These are phyloP conservation scores for Phytophthora kernoviae DNA, from an alignment of 352 stramenopile genomes.

Conservation along the genomic window DNA sequence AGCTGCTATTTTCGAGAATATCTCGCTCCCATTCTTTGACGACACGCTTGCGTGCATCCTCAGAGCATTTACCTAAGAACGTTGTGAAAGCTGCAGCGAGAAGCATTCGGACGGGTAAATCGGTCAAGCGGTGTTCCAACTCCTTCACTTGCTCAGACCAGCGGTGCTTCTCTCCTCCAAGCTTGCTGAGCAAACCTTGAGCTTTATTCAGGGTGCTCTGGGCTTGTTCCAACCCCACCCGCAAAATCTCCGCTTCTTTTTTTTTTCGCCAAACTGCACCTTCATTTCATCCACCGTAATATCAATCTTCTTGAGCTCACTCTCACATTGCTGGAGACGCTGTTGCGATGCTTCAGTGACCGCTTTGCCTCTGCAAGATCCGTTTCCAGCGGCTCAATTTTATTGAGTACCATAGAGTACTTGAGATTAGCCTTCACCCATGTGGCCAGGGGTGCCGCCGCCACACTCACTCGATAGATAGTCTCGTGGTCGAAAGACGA, in stretches of 20 bases:
- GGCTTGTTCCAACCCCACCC: slow-evolving; percentile 84
- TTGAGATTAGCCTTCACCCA: slow-evolving; percentile 97
- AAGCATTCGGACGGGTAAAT: slow-evolving; percentile 91
- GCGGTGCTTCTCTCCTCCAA: slow-evolving; percentile 91
- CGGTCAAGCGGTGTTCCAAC: slow-evolving; percentile 72
- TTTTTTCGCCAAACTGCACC: slow-evolving; percentile 92
- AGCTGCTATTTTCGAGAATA: slow-evolving; percentile 49
- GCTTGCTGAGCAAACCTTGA: slow-evolving; percentile 88
- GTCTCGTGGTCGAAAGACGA: slow-evolving; percentile 94
- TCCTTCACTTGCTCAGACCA: slow-evolving; percentile 92
- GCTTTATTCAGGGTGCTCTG: slow-evolving; percentile 93
- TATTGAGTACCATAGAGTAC: slow-evolving; percentile 96
- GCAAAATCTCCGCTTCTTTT: slow-evolving; percentile 92
- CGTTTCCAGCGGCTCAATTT: slow-evolving; percentile 93
- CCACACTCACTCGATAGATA: slow-evolving; percentile 94
- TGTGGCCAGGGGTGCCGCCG: slow-evolving; percentile 92
- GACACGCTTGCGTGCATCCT: slow-evolving; percentile 82
- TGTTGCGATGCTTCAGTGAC: slow-evolving; percentile 88
- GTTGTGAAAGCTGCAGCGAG: slow-evolving; percentile 93
- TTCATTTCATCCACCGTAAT: slow-evolving; percentile 90
- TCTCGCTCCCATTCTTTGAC: slow-evolving; percentile 83
- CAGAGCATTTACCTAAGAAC: slow-evolving; percentile 92
- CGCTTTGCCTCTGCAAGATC: slow-evolving; percentile 90
- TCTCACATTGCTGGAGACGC: slow-evolving; percentile 88
- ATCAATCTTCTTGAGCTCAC: slow-evolving; percentile 93